Percentiles rank a stretch among this genome's conserved stretches.
Evolutionary conservation across 257 asterid genomes (phyloP).

Genomic region (Gentiana straminea): DNA sequence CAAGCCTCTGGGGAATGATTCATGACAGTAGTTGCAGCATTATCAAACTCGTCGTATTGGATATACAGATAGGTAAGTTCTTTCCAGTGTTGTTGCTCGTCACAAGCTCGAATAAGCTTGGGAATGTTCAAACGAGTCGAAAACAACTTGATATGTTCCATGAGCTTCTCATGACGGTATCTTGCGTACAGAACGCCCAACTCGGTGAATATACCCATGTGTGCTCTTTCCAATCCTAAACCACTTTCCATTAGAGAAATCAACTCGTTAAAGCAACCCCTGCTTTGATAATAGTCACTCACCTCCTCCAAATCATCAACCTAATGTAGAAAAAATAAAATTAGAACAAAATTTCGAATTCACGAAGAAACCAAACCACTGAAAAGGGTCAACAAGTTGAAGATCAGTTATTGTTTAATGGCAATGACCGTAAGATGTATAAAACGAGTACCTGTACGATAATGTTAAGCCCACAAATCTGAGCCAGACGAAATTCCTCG

Average conservation of each 20-base stretch:
- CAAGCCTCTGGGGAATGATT: constrained; percentile 99
- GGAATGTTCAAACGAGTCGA: constrained; percentile 96
- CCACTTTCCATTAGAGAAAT: constrained; percentile 99
- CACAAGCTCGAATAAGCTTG: constrained; percentile 96
- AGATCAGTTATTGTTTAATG: no score
- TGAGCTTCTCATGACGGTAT: constrained; percentile 97
- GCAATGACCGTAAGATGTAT: background rate
- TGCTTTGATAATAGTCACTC: constrained; percentile 90
- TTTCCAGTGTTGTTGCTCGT: constrained; percentile 98
- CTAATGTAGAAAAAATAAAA: constrained; percentile 24
- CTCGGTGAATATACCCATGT: constrained; percentile 98
- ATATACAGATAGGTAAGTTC: constrained; percentile 84
- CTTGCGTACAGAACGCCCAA: constrained; percentile 96
- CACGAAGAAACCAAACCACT: no score
- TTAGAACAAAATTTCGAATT: no score
- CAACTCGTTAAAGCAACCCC: constrained; percentile 97
- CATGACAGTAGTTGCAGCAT: constrained; percentile 99
- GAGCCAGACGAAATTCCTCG: constrained; percentile 99
- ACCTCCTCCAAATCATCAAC: constrained; percentile 99
- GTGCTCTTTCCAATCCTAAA: constrained; percentile 97
- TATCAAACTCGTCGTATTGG: constrained; percentile 96
- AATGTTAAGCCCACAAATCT: constrained; percentile 96
- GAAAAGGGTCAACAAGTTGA: background rate
- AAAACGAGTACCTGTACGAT: constrained; percentile 73
- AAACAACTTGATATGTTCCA: constrained; percentile 96